Percentiles rank a stretch among this genome's conserved stretches.
Conservation (phyloP, 768 basidiomycete genomes). For the Rhizopogon rudus region DNA sequence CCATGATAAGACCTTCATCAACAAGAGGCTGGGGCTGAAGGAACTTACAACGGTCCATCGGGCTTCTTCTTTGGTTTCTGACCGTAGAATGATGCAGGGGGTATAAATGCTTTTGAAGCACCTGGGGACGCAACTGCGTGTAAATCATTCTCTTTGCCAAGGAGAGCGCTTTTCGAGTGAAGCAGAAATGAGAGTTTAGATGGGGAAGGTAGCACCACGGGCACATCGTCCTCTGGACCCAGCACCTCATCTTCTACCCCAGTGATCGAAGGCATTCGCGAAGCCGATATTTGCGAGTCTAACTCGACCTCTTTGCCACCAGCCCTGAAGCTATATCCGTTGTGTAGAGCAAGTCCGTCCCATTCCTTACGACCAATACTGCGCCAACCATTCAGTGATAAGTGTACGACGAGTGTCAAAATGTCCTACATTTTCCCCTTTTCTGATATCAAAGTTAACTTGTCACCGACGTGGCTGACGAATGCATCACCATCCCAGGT, state of each 20-base stretch:
- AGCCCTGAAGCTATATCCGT: conserved; percentile 38
- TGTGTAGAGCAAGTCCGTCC: conserved; percentile 47
- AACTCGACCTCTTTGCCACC: conserved; percentile 61
- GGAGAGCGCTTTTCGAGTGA: not conserved
- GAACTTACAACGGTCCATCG: conserved; percentile 43
- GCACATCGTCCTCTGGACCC: conserved; percentile 14
- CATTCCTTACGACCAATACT: conserved; percentile 62
- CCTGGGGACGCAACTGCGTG: conserved; percentile 4
- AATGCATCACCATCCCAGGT: conserved; percentile 84
- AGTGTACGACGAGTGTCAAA: not conserved
- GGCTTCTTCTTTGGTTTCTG: conserved; percentile 26
- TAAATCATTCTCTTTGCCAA: conserved; percentile 18
- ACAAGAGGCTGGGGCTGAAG: not conserved
- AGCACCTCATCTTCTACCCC: conserved; percentile 25
- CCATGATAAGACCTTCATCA: not conserved
- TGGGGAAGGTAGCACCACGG: conserved; percentile 12
- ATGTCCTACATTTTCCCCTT: conserved; percentile 60
- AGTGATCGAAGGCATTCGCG: conserved; percentile 45
- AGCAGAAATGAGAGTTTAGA: conserved; percentile 5
- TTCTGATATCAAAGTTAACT: conserved; percentile 61
- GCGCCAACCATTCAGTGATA: conserved; percentile 6
- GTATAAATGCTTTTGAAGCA: conserved; percentile 32
- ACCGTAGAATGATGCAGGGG: conserved; percentile 62
- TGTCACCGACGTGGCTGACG: conserved; percentile 45
- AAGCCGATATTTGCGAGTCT: conserved; percentile 42